Conservation (phyloP, 2,329 filamentous ascomycete species). For the Epichloe festucae region DNA sequence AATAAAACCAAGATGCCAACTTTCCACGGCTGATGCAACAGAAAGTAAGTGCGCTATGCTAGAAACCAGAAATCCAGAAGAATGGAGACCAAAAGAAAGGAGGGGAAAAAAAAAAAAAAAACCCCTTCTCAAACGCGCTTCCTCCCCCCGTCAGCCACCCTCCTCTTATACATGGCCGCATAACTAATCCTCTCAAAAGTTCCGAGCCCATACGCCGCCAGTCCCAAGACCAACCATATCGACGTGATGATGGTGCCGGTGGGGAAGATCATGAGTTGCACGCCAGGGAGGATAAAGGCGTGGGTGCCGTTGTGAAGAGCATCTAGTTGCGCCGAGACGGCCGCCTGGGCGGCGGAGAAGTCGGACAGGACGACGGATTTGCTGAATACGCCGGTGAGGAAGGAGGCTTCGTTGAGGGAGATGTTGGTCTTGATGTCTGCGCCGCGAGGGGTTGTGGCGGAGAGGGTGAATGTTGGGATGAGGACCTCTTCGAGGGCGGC, state of each 20-base stretch:
- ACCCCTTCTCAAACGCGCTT: background rate
- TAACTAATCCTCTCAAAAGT: slow-evolving; percentile 55
- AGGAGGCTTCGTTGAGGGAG: slow-evolving; percentile 56
- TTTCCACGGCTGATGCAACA: too few species aligned
- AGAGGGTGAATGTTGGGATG: slow-evolving; percentile 55
- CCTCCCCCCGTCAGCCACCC: slow-evolving; percentile 6
- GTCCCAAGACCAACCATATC: slow-evolving; percentile 46
- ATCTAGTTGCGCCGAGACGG: slow-evolving; percentile 33
- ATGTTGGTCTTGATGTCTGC: slow-evolving; percentile 47
- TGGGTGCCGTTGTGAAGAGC: slow-evolving; percentile 37
- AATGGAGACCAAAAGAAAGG: too few species aligned
- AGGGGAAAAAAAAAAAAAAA: too few species aligned
- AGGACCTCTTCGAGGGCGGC: slow-evolving; percentile 48
- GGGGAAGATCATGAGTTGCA: slow-evolving; percentile 55
- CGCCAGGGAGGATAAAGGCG: slow-evolving; percentile 58
- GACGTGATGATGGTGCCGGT: slow-evolving; percentile 54
- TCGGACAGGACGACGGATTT: slow-evolving; percentile 39
- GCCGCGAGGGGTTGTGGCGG: slow-evolving; percentile 39
- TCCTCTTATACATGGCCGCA: slow-evolving; percentile 46
- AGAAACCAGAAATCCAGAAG: background rate
- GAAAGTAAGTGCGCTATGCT: background rate
- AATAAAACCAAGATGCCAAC: too few species aligned
- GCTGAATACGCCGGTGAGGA: slow-evolving; percentile 59
- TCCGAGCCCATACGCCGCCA: slow-evolving; percentile 47
- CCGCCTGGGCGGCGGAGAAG: slow-evolving; percentile 33